Percentiles rank a stretch among this genome's conserved stretches.
phyloP scores from a whole-genome alignment of 2,329 filamentous ascomycete species.

The Trematosphaeria pertusa region DNA sequence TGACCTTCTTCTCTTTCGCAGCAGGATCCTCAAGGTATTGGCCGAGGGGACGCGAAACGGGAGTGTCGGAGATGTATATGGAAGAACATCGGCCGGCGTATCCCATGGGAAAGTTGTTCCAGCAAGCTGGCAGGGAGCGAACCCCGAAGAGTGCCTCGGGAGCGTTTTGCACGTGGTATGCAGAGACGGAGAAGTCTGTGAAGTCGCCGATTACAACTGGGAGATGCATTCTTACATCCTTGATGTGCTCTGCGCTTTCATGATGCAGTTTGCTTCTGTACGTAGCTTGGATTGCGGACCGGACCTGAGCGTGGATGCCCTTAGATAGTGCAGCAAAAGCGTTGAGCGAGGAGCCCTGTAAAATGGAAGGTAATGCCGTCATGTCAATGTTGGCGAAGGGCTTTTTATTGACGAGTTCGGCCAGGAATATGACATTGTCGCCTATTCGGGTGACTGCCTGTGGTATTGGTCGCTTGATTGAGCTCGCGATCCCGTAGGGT shows the following conservation, averaged over 20 bases:
- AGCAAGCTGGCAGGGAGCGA: constrained; percentile 32
- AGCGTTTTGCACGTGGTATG: constrained; percentile 62
- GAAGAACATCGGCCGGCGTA: constrained; percentile 64
- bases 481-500: constrained; percentile 40
- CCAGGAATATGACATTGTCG: constrained; percentile 61
- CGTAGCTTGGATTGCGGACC: constrained; percentile 49
- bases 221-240: constrained; percentile 58
- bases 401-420: constrained; percentile 47
- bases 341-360: constrained; percentile 53
- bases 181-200: constrained; percentile 64
- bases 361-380: constrained; percentile 29
- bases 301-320: constrained; percentile 47
- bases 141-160: constrained; percentile 39
- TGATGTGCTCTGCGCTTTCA: constrained; percentile 38
- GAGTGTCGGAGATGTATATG: constrained; percentile 58
- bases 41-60: constrained; percentile 33
- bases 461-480: constrained; percentile 32
- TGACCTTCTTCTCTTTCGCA: constrained; percentile 57
- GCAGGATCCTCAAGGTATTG: constrained; percentile 34
- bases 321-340: constrained; percentile 57
- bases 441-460: constrained; percentile 60
- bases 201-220: constrained; percentile 65
- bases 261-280: constrained; percentile 33
- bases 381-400: constrained; percentile 32
- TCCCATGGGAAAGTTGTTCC: constrained; percentile 52